phyloP scores from a whole-genome alignment of 352 stramenopile species.

The Pythium brachiatum region DNA sequence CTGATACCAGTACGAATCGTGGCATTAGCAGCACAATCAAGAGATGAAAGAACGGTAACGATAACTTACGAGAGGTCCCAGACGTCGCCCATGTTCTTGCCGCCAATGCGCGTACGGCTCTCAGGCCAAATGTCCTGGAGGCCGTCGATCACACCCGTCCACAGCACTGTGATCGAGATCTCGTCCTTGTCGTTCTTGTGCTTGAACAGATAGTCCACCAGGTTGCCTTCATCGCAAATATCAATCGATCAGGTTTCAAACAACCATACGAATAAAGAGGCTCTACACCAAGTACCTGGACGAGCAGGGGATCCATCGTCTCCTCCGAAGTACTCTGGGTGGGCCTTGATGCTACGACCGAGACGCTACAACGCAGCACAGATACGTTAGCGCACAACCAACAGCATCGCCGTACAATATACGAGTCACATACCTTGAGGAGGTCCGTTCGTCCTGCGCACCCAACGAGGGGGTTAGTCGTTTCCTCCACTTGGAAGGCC shows the following conservation, averaged over 20 bases:
- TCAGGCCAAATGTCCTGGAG: constrained; percentile 84
- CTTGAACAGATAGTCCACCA: constrained; percentile 75
- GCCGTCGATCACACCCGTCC: constrained; percentile 77
- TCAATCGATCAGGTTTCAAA: background rate
- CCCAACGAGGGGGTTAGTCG: constrained; percentile 76
- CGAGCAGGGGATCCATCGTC: constrained; percentile 38
- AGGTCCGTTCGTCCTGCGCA: constrained; percentile 68
- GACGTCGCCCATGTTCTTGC: constrained; percentile 83
- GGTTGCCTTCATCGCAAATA: constrained; percentile 39
- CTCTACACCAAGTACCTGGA: constrained; percentile 26
- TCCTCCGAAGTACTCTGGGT: constrained; percentile 70
- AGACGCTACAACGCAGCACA: constrained; percentile 48
- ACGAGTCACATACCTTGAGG: constrained; percentile 42
- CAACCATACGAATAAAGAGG: background rate
- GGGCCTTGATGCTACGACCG: constrained; percentile 61
- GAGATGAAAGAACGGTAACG: background rate
- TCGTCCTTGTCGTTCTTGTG: constrained; percentile 51
- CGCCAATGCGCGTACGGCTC: constrained; percentile 64
- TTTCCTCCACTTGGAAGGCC: constrained; percentile 73
- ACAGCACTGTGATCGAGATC: constrained; percentile 67
- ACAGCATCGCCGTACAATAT: background rate
- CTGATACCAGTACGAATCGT: too few species aligned
- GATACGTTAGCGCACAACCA: background rate
- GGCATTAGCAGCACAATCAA: too few species aligned
- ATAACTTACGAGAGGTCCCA: constrained; percentile 66